phyloP scores from a whole-genome alignment of 2,329 filamentous ascomycete genomes.

The Microdochium nivale region DNA sequence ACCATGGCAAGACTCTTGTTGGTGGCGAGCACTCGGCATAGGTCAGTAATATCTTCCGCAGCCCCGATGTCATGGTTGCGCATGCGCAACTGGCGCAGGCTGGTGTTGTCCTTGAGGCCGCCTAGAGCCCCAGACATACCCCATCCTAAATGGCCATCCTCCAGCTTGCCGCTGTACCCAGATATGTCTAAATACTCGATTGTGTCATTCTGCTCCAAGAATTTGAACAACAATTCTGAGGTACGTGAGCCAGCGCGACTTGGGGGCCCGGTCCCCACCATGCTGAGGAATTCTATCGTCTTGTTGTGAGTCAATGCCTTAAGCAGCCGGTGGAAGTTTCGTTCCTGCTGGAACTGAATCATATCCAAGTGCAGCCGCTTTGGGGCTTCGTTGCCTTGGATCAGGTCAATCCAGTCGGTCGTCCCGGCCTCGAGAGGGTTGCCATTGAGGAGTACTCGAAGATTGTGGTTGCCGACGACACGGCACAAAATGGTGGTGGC shows the following conservation, averaged over 20 bases:
- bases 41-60: constrained; percentile 24
- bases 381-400: constrained; percentile 37
- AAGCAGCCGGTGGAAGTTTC: constrained; percentile 41
- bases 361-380: constrained; percentile 44
- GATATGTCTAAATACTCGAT: constrained; percentile 48
- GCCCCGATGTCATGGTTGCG: constrained; percentile 47
- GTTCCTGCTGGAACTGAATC: constrained; percentile 46
- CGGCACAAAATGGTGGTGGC: constrained; percentile 41
- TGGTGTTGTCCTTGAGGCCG: constrained; percentile 34
- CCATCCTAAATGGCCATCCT: constrained; percentile 46
- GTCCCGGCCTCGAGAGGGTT: constrained; percentile 46
- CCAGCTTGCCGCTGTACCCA: constrained; percentile 47
- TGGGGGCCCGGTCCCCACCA: constrained; percentile 45
- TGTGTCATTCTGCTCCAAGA: constrained; percentile 42
- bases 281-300: constrained; percentile 41
- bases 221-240: constrained; percentile 36
- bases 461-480: constrained; percentile 36
- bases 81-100: constrained; percentile 41
- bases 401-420: constrained; percentile 37
- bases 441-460: constrained; percentile 40
- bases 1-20: constrained; percentile 42
- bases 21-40: constrained; percentile 38
- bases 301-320: constrained; percentile 39
- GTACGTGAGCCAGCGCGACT: constrained; percentile 35
- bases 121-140: constrained; percentile 42